These are phyloP conservation scores for Geranium rotundifolium DNA, from an alignment of 345 rosid genomes.

Conservation along the genomic window DNA sequence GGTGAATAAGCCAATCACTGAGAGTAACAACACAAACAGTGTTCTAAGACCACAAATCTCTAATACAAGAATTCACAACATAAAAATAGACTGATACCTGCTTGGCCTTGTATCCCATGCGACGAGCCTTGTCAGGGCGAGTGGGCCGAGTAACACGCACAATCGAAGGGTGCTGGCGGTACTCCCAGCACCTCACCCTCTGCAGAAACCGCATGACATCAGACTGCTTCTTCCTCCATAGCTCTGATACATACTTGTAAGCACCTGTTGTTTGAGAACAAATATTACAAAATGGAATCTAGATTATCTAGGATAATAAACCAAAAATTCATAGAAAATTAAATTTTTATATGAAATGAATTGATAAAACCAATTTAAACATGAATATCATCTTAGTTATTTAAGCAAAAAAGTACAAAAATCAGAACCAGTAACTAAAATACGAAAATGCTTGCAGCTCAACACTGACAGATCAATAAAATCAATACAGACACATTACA, in stretches of 20 bases:
- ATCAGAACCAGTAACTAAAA: not conserved
- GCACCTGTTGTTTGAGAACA: constrained; percentile 41
- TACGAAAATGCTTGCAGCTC: not conserved
- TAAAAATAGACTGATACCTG: constrained; percentile 33
- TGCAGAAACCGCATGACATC: constrained; percentile 96
- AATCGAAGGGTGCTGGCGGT: constrained; percentile 88
- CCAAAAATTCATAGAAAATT: no score
- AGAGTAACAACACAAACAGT: not conserved
- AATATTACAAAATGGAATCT: not conserved
- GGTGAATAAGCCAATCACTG: constrained; percentile 20
- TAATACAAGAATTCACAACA: not conserved
- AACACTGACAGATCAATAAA: not conserved
- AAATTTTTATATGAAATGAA: no score
- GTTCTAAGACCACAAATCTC: not conserved
- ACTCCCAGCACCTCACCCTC: constrained; percentile 99
- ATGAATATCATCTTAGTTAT: no score
- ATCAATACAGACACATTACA: no score
- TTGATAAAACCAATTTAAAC: no score
- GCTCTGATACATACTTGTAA: constrained; percentile 91
- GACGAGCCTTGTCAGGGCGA: constrained; percentile 97
- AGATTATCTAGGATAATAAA: no score
- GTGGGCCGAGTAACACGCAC: constrained; percentile 82
- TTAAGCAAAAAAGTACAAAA: no score
- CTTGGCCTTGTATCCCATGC: constrained; percentile 95
- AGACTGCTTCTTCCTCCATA: constrained; percentile 99